Conservation (phyloP, 345 rosid species). For the Conringia planisiliqua region DNA sequence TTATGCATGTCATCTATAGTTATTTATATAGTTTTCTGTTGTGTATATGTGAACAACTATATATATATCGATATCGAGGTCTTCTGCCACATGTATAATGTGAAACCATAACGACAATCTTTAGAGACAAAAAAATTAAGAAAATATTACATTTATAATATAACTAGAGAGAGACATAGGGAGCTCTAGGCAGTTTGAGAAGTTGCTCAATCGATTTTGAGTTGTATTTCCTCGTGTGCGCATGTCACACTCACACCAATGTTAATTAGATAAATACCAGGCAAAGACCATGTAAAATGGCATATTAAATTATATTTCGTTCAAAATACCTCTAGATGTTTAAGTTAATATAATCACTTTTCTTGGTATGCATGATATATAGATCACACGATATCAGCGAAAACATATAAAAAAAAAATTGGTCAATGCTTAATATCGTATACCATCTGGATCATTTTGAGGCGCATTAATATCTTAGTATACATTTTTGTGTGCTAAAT, state of each 20-base stretch:
- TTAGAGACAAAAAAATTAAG: neutral
- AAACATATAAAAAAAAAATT: neutral
- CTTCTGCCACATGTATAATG: conserved; percentile 31
- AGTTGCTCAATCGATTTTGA: conserved; percentile 17
- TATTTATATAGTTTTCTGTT: neutral
- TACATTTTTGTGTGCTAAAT: neutral
- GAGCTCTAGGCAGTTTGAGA: conserved; percentile 14
- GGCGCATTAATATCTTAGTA: neutral
- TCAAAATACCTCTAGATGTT: neutral
- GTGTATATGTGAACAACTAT: conserved; percentile 2
- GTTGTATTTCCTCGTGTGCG: conserved; percentile 11
- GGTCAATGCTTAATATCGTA: conserved; percentile 9
- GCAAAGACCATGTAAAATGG: neutral
- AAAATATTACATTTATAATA: neutral
- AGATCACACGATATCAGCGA: conserved; percentile 19
- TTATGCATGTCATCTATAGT: neutral
- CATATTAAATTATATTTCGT: neutral
- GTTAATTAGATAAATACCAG: no score
- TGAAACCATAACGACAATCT: neutral
- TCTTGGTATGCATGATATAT: neutral
- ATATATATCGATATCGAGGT: neutral
- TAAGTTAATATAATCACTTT: neutral
- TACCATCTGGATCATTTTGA: conserved; percentile 12
- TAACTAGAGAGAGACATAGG: neutral
- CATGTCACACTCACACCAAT: neutral